A percentile compares a stretch with the other conserved stretches of the same genome.
phyloP scores from a whole-genome alignment of 345 rosid species.

The Citrus medica region DNA sequence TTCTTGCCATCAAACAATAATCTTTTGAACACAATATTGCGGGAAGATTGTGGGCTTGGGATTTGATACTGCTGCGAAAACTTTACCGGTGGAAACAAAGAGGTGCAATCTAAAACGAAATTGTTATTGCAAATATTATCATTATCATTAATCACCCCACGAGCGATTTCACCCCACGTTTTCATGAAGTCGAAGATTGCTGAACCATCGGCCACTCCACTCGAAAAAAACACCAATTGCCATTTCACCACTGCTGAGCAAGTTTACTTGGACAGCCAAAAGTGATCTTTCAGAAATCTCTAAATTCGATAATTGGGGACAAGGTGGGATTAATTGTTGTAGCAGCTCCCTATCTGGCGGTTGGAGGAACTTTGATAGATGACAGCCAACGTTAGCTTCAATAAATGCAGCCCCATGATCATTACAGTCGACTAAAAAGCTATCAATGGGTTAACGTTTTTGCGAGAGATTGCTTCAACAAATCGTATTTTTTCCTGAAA shows the following conservation, averaged over 20 bases:
- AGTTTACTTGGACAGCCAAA: conserved; percentile 22
- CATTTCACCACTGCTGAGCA: conserved; percentile 22
- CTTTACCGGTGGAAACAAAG: conserved; percentile 12
- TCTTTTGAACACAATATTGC: conserved; percentile 8
- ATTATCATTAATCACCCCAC: not conserved
- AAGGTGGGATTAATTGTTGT: not conserved
- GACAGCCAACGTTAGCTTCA: no score
- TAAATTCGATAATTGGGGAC: not conserved
- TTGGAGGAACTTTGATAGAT: conserved; percentile 13
- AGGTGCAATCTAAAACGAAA: conserved; percentile 1
- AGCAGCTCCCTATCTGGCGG: not conserved
- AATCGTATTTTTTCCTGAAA: not conserved
- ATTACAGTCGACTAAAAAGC: conserved; percentile 2
- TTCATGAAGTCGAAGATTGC: conserved; percentile 12
- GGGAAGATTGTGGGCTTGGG: not conserved
- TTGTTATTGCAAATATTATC: no score
- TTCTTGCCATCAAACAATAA: conserved; percentile 19
- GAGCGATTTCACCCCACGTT: conserved; percentile 16
- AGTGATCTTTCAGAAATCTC: no score
- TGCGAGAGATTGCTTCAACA: conserved; percentile 21
- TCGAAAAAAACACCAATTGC: conserved; percentile 20
- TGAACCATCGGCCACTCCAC: conserved; percentile 23
- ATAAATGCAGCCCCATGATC: no score
- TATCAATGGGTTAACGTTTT: conserved; percentile 7
- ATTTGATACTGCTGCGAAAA: not conserved